Percentiles rank a stretch among this genome's conserved stretches.
phyloP scores from a whole-genome alignment of 2,329 filamentous ascomycete genomes.

The Alternaria triticina region DNA sequence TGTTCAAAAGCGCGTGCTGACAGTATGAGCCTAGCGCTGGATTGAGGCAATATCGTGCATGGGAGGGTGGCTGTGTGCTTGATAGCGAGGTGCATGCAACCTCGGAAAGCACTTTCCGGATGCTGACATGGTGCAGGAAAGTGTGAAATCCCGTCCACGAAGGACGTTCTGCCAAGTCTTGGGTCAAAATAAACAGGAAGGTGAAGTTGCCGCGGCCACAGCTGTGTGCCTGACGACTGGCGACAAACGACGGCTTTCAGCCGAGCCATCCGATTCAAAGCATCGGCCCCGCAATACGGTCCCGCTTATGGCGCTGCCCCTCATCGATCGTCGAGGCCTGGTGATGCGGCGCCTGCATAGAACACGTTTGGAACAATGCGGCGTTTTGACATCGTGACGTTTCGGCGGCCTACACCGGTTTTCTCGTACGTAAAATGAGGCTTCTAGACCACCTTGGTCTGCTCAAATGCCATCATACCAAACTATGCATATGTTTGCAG shows the following conservation, averaged over 20 bases:
- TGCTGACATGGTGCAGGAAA: constrained; percentile 8
- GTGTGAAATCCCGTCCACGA: neutral
- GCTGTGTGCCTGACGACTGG: constrained; percentile 7
- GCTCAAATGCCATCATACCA: constrained; percentile 30
- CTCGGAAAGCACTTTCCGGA: constrained; percentile 8
- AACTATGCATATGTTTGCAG: constrained; percentile 1
- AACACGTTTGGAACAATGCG: constrained; percentile 22
- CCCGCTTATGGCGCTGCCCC: constrained; percentile 16
- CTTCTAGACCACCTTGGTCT: constrained; percentile 15
- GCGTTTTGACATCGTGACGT: constrained; percentile 37
- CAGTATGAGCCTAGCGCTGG: neutral
- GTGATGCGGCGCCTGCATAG: constrained; percentile 28
- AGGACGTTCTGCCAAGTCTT: constrained; percentile 5
- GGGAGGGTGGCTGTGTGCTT: constrained; percentile 6
- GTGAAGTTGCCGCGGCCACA: constrained; percentile 18
- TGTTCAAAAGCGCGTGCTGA: neutral
- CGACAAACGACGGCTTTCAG: constrained; percentile 15
- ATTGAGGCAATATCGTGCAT: constrained; percentile 1
- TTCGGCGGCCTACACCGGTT: constrained; percentile 10
- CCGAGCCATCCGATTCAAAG: constrained; percentile 29
- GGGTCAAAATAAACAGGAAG: constrained; percentile 28
- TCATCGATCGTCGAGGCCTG: constrained; percentile 36
- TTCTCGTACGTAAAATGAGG: constrained; percentile 32
- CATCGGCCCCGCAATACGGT: constrained; percentile 24
- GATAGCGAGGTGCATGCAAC: constrained; percentile 6